Conservation (phyloP, 2,329 filamentous ascomycete genomes). For the Escovopsis sp. region DNA sequence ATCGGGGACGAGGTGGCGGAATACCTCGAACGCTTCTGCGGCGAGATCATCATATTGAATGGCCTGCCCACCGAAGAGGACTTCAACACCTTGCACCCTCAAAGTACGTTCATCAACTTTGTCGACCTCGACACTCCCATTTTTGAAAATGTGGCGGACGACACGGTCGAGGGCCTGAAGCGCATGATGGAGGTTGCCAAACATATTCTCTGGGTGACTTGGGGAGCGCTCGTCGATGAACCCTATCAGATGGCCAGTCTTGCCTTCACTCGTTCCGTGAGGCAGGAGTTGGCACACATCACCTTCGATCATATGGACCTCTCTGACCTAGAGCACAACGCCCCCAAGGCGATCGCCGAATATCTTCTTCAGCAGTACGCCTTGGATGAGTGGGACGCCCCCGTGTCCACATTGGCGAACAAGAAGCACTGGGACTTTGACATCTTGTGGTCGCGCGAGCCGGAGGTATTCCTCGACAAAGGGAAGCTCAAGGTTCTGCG, state of each 20-base stretch:
- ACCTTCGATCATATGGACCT: neutral
- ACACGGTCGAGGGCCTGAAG: conserved; percentile 3
- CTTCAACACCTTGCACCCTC: no score
- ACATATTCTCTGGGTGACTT: neutral
- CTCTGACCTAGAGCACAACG: no score
- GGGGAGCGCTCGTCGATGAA: neutral
- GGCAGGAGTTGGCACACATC: neutral
- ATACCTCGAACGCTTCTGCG: neutral
- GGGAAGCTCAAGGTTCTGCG: conserved; percentile 4
- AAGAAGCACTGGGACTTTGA: neutral
- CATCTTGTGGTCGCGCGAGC: conserved; percentile 6
- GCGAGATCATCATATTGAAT: neutral
- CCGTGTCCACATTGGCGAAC: neutral
- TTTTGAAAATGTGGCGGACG: conserved; percentile 3
- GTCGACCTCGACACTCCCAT: conserved; percentile 5
- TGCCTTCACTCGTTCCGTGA: neutral
- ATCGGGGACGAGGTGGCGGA: neutral
- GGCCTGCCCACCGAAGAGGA: neutral
- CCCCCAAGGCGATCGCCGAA: conserved; percentile 1
- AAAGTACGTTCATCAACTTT: conserved; percentile 1
- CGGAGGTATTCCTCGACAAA: conserved; percentile 3
- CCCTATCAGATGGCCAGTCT: neutral
- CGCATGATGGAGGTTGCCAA: neutral
- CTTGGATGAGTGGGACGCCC: conserved; percentile 4
- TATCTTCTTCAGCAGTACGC: conserved; percentile 3